Evolutionary conservation across 257 asterid species (phyloP), one percentile per base, ranked within the genome.

Genomic region (Jasminum sambac): DNA sequence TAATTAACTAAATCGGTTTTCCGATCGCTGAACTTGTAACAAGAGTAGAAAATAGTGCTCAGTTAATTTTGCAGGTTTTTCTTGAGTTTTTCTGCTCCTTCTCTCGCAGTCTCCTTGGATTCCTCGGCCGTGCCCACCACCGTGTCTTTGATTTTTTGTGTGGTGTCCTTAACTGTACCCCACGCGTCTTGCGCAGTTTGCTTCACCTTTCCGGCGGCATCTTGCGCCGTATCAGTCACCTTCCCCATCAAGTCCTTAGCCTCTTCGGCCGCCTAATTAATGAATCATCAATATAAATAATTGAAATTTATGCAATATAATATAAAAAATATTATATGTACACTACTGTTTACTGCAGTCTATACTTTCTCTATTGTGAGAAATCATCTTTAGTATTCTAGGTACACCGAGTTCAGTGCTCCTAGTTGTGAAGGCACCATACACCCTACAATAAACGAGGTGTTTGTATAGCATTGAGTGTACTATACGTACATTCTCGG

Each of bases 111-210:
- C 21, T 78, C 78, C 63, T 84, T 63, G 48, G 96, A 24, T 38
- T 84, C 85, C 48, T 88, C 97, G 6, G 83, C 84, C 81, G 78
- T 80, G 4, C 84, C 86, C 0, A 24, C 83, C 72, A 84, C 88
- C 6, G 81, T 81, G 16, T 91, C 90, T 76, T 87, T 91, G 59
- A 91, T 74, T 71, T 88, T 86, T 24, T 84, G 81, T 2, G 86
- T 75, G 25, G 89, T 82, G 25, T 80, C 92, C 70, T 81, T 86
- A 1, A 82, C 88, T 0, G 88, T 39, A 8, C 67, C 91, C 91
- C 91, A 86, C 0, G 91, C 93, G 0, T 80, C 91, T 61, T 80
- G 81, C 1, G 87, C 92, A 0, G 82, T 82, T 30, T 88, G 82
- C 84, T 85, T 88, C 48, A 88, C 89, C 73, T 90, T 90, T 1